Conservation (phyloP, 306 rosid genomes). For the Phaseolus lunatus region DNA sequence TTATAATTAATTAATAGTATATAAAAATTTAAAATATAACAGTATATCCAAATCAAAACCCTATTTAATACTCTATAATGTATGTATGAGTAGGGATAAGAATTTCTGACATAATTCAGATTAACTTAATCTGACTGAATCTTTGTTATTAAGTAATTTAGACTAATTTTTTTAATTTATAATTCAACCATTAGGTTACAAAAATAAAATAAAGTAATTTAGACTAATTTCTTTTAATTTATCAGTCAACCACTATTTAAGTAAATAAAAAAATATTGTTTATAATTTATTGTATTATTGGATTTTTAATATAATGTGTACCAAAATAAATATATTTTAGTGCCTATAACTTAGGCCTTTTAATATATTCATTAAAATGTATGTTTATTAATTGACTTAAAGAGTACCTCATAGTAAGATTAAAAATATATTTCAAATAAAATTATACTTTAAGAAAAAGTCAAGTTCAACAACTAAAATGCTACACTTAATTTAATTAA, state of each 20-base stretch:
- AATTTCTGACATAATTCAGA: background rate
- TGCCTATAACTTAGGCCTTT: too few species aligned
- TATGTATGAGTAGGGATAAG: background rate
- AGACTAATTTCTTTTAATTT: too few species aligned
- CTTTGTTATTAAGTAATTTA: background rate
- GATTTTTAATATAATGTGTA: too few species aligned
- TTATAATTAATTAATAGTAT: background rate
- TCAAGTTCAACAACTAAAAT: background rate
- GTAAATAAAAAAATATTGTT: background rate
- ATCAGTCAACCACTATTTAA: background rate
- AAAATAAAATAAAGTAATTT: too few species aligned
- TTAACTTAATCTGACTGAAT: background rate
- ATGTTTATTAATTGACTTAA: background rate
- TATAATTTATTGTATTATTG: background rate
- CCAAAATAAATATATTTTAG: too few species aligned
- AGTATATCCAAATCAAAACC: background rate
- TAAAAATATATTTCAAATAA: background rate
- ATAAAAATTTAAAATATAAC: too few species aligned
- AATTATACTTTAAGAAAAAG: too few species aligned
- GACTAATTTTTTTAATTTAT: background rate
- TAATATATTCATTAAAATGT: background rate
- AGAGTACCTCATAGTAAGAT: background rate
- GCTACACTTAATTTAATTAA: too few species aligned
- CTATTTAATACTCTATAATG: background rate
- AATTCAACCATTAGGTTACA: too few species aligned